Evolutionary conservation across 345 rosid genomes (phyloP), one percentile per base, ranked within the genome.

Genomic region (Noccaea caerulescens): DNA sequence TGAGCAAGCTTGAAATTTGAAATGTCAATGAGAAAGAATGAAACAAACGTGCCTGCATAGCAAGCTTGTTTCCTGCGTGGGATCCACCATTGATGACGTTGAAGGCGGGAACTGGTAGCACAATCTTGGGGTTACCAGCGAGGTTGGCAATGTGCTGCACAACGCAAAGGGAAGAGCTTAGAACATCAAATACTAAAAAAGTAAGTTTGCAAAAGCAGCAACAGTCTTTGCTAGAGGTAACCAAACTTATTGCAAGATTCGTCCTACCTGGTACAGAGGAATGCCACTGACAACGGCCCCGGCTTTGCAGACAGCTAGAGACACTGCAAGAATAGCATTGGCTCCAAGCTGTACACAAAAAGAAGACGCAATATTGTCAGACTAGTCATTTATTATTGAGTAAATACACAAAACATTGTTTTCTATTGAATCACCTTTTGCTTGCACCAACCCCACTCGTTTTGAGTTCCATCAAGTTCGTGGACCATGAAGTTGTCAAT

Each of bases 391-490:
- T 6, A 43, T 44, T 27, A n/a, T 30, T 10, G 3, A 46, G 2
- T 3, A 8, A 52, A 61, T 37, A 50, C 2, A 53, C 6, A 61
- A 60, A 61, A 16, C 4, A 53, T 5, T 50, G 13, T 16, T 6
- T 45, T 34, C 11, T 46, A 10, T 0, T n/a, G 4, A 41, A 13
- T 33, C 44, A 94, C 99, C 97, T 94, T 94, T 66, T 91, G 95
- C 63, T 94, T 94, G 87, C 99, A 91, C 97, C 99, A 94, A 56
- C 99, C 97, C 97, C 99, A 94, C 81, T 94, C 99, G 2, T 89
- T 94, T 11, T 86, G 90, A 54, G 99, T 94, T 71, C 99, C 97
- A 65, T 94, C 99, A 63, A 94, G 92, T 44, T 89, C 81, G 59
- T 88, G 97, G 52, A 91, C 99, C 97, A 94, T 91, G 82, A 79